Evolutionary conservation across 805 yeast species (phyloP), one percentile per base, ranked within the genome.

Genomic region (Candida nanaspora): DNA sequence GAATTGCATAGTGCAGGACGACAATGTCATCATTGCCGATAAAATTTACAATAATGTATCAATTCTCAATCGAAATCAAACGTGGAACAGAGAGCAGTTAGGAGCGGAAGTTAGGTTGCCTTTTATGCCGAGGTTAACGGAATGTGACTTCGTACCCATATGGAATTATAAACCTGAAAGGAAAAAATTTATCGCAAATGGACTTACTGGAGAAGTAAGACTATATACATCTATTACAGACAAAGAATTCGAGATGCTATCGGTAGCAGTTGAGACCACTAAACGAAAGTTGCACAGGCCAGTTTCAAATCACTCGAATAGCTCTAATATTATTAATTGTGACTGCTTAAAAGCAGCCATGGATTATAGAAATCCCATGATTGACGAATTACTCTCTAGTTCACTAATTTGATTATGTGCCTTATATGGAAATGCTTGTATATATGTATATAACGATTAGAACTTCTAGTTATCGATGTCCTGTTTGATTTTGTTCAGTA

Each of bases 401-500:
- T 11, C 34, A 3, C 8, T 30, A 10, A 30, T 30, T 15, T 30
- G 11, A 30, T 13, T 13, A 15, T 30, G 15, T 11, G n/a, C n/a
- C n/a, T n/a, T n/a, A n/a, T n/a, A n/a, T 23, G 27, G 27, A 23
- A 23, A 8, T 23, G 27, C 27, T 8, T 23, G 27, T 23, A n/a
- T n/a, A n/a, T n/a, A n/a, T n/a, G n/a, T n/a, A n/a, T n/a, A n/a
- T n/a, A n/a, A n/a, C n/a, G n/a, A n/a, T n/a, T n/a, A n/a, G n/a
- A n/a, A n/a, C n/a, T n/a, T n/a, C n/a, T n/a, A 32, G 13, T 6
- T 18, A 10, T 14, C 20, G 6, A 42, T 45, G 46, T 76, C 80
- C 23, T 61, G 62, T 53, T 76, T 79, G 45, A 89, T 85, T 59
- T 87, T 86, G 40, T 83, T 93, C 37, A 89, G 68, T 34, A 89